Evolutionary conservation across 352 stramenopile genomes (phyloP).

Genomic region (Pythium aristosporum): DNA sequence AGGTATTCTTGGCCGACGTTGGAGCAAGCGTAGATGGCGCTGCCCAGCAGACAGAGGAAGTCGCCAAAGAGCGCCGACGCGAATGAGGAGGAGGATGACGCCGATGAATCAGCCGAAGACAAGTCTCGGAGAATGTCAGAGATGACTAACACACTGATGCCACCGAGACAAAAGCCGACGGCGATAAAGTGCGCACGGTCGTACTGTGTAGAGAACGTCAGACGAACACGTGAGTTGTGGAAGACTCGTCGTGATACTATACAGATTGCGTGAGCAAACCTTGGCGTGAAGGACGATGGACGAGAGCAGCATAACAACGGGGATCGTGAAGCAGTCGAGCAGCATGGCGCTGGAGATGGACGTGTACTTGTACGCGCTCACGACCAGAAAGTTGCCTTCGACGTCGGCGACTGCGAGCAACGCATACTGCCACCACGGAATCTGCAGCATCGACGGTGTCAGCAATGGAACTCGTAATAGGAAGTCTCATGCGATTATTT

Average conservation of each 20-base stretch:
- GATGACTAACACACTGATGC: slow-evolving; percentile 81
- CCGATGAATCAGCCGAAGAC: slow-evolving; percentile 27
- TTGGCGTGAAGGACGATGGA: slow-evolving; percentile 81
- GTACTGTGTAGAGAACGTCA: slow-evolving; percentile 43
- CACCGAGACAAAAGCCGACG: slow-evolving; percentile 81
- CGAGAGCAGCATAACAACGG: slow-evolving; percentile 94
- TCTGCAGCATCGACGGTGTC: slow-evolving; percentile 22
- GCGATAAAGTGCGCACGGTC: slow-evolving; percentile 66
- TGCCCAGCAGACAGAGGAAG: slow-evolving; percentile 89
- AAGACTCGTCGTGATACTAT: neutral
- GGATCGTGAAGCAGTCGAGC: slow-evolving; percentile 95
- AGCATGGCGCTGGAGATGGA: slow-evolving; percentile 95
- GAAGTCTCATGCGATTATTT: neutral
- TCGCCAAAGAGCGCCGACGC: slow-evolving; percentile 84
- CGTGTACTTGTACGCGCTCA: slow-evolving; percentile 96
- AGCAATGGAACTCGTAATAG: no score
- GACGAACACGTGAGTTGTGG: neutral
- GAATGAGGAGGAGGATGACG: slow-evolving; percentile 30
- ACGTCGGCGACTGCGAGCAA: slow-evolving; percentile 93
- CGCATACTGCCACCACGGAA: slow-evolving; percentile 88
- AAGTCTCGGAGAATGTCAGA: slow-evolving; percentile 73
- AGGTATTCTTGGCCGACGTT: slow-evolving; percentile 92
- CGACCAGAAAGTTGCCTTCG: slow-evolving; percentile 93
- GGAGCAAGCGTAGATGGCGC: slow-evolving; percentile 88
- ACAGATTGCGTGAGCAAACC: slow-evolving; percentile 15